These are phyloP conservation scores for Lachancea sp. DNA, from an alignment of 805 yeast species.

Conservation along the genomic window DNA sequence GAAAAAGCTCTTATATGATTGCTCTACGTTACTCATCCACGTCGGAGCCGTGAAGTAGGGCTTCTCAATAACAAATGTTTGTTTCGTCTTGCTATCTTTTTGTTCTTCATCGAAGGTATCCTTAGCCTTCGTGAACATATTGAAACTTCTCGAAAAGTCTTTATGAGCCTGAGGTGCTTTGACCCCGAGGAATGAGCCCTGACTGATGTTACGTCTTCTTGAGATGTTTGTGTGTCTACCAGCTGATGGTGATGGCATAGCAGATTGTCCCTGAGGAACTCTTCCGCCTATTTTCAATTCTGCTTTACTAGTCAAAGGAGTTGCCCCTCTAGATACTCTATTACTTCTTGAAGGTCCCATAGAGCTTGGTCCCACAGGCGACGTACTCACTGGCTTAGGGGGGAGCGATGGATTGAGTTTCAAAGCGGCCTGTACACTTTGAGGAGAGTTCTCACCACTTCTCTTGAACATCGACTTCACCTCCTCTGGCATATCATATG, in stretches of 20 bases:
- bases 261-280: slow-evolving; percentile 25
- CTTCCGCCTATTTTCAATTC: slow-evolving; percentile 20
- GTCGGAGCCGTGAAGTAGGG: slow-evolving; percentile 74
- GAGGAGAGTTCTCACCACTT: slow-evolving; percentile 39
- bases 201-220: slow-evolving; percentile 21
- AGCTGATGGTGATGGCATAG: slow-evolving; percentile 18
- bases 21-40: slow-evolving; percentile 58
- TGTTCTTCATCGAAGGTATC: slow-evolving; percentile 28
- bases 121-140: slow-evolving; percentile 45
- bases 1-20: slow-evolving; percentile 48
- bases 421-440: slow-evolving; percentile 13
- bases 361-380: slow-evolving; percentile 9
- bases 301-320: slow-evolving; percentile 24
- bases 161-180: slow-evolving; percentile 31
- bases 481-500: slow-evolving; percentile 47
- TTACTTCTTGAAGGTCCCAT: slow-evolving; percentile 8
- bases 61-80: slow-evolving; percentile 43
- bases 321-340: slow-evolving; percentile 12
- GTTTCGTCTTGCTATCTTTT: slow-evolving; percentile 22
- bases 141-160: slow-evolving; percentile 42
- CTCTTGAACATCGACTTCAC: slow-evolving; percentile 40
- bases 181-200: slow-evolving; percentile 36
- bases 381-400: slow-evolving; percentile 18
- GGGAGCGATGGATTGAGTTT: slow-evolving; percentile 24
- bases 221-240: slow-evolving; percentile 17